Percentiles rank a stretch among this genome's conserved stretches.
Evolutionary conservation across 2,329 filamentous ascomycete genomes (phyloP).

Genomic region (Hymenoscyphus infarciens): DNA sequence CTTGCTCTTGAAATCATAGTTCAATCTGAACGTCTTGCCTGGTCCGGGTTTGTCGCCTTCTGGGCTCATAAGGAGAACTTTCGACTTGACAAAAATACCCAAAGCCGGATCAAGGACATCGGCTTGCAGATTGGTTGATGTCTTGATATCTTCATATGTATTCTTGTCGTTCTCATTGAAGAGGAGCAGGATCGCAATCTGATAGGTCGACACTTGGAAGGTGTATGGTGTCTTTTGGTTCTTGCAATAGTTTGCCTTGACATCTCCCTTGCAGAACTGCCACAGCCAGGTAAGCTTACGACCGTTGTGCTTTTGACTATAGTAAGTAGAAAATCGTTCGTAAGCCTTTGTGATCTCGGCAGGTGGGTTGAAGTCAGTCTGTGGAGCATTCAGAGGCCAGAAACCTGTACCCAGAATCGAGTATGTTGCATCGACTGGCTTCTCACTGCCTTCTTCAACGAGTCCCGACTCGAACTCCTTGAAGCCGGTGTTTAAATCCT

Average conservation of each 20-base stretch:
- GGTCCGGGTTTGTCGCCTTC: slow-evolving; percentile 72
- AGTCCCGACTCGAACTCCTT: slow-evolving; percentile 68
- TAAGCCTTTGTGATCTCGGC: slow-evolving; percentile 81
- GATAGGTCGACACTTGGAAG: slow-evolving; percentile 95
- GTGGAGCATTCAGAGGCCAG: slow-evolving; percentile 88
- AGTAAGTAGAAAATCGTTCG: slow-evolving; percentile 85
- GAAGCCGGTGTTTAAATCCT: slow-evolving; percentile 90
- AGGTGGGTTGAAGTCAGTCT: slow-evolving; percentile 84
- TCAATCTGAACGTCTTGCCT: slow-evolving; percentile 77
- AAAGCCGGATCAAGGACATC: slow-evolving; percentile 87
- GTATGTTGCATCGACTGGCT: slow-evolving; percentile 79
- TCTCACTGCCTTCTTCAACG: slow-evolving; percentile 56
- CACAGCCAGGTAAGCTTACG: slow-evolving; percentile 97
- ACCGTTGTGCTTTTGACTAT: slow-evolving; percentile 94
- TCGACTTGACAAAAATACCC: slow-evolving; percentile 85
- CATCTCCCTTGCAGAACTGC: slow-evolving; percentile 96
- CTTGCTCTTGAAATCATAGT: slow-evolving; percentile 96
- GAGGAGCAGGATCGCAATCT: slow-evolving; percentile 91
- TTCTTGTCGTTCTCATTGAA: slow-evolving; percentile 91
- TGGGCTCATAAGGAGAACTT: slow-evolving; percentile 71
- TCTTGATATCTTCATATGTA: slow-evolving; percentile 82
- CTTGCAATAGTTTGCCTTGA: slow-evolving; percentile 91
- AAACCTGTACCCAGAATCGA: slow-evolving; percentile 94
- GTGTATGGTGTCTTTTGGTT: slow-evolving; percentile 87
- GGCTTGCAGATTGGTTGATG: slow-evolving; percentile 71